These are phyloP conservation scores for Colletotrichum eleusines DNA, from an alignment of 2,329 filamentous ascomycete species.

Conservation along the genomic window DNA sequence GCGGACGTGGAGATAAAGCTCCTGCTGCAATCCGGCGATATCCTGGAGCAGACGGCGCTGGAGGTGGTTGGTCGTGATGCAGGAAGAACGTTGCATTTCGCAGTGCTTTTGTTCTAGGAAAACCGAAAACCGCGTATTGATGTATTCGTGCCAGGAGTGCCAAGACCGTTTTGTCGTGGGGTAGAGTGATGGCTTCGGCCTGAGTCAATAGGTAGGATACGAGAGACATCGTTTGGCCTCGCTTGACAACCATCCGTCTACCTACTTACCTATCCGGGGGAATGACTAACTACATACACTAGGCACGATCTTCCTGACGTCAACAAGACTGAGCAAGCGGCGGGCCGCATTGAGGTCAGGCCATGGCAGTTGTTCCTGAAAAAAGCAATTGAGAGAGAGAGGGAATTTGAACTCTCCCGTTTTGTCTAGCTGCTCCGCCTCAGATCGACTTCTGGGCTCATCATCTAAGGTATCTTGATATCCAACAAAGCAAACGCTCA, in stretches of 20 bases:
- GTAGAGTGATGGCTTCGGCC: too few relatives aligned
- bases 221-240: too few relatives aligned
- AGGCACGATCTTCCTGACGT: too few relatives aligned
- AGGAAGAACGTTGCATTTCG: not conserved
- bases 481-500: conserved; percentile 33
- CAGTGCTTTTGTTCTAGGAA: not conserved
- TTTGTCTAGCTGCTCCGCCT: not conserved
- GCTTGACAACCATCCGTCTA: too few relatives aligned
- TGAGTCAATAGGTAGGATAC: too few relatives aligned
- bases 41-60: too few relatives aligned
- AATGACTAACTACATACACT: too few relatives aligned
- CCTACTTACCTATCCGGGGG: too few relatives aligned
- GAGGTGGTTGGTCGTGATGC: conserved; percentile 18
- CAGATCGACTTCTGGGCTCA: conserved; percentile 9
- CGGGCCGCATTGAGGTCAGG: not conserved
- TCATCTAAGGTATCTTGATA: conserved; percentile 40
- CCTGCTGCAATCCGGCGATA: too few relatives aligned
- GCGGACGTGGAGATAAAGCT: too few relatives aligned
- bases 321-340: too few relatives aligned
- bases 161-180: too few relatives aligned
- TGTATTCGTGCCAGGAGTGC: not conserved
- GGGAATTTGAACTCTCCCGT: not conserved
- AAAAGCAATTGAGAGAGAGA: not conserved
- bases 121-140: not conserved
- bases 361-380: not conserved